phyloP scores from a whole-genome alignment of 768 basidiomycete genomes.

The Hypholoma sublateritium region DNA sequence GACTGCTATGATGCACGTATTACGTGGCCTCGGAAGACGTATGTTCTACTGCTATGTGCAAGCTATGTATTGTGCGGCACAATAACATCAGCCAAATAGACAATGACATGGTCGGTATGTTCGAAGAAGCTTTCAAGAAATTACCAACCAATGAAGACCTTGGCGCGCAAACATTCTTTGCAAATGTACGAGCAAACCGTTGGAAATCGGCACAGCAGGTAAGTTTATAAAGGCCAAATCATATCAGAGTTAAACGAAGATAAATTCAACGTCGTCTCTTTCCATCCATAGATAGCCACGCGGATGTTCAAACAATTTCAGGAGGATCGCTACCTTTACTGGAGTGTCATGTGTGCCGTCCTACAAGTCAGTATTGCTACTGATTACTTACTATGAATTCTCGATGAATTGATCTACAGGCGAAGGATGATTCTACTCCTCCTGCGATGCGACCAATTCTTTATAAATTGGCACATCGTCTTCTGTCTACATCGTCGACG shows the following conservation, averaged over 20 bases:
- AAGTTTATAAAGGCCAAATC: constrained; percentile 5
- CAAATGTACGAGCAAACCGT: constrained; percentile 73
- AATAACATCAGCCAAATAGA: constrained; percentile 34
- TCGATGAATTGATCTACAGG: constrained; percentile 39
- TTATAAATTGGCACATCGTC: constrained; percentile 75
- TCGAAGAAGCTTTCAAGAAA: constrained; percentile 82
- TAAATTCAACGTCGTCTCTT: neutral
- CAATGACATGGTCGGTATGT: constrained; percentile 81
- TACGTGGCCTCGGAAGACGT: constrained; percentile 76
- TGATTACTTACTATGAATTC: neutral
- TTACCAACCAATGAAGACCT: constrained; percentile 82
- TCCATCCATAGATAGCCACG: constrained; percentile 60
- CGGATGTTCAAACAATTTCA: constrained; percentile 85
- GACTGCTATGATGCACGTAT: constrained; percentile 81
- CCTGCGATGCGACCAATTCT: constrained; percentile 64
- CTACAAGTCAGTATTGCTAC: constrained; percentile 59
- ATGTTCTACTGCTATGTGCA: constrained; percentile 14
- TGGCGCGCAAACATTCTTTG: constrained; percentile 82
- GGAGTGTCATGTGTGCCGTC: constrained; percentile 78
- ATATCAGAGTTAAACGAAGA: neutral
- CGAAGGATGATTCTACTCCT: constrained; percentile 65
- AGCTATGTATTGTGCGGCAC: no score
- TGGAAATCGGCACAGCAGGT: constrained; percentile 91
- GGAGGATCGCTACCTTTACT: constrained; percentile 78
- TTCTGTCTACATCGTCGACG: constrained; percentile 61